These are phyloP conservation scores for Xylariales sp. DNA, from an alignment of 2,329 filamentous ascomycete genomes.

Conservation along the genomic window DNA sequence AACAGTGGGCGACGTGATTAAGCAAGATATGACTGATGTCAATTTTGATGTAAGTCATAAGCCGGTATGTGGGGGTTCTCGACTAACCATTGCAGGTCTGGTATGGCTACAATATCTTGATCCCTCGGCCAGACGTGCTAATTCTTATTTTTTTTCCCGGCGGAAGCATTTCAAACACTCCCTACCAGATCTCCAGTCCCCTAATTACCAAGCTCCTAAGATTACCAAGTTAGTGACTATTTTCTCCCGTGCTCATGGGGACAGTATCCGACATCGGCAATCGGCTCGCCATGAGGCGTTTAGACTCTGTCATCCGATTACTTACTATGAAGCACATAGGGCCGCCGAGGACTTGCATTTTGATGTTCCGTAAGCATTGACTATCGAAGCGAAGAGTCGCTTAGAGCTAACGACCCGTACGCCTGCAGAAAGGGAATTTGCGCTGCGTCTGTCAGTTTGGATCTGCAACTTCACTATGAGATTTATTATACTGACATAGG, in stretches of 20 bases:
- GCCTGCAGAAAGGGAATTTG: conserved; percentile 35
- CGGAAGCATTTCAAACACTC: conserved; percentile 75
- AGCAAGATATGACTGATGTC: conserved; percentile 66
- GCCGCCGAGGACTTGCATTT: conserved; percentile 83
- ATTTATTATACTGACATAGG: conserved; percentile 20
- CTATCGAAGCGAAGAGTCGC: background rate
- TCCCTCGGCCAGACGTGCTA: too few species aligned
- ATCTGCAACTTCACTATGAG: background rate
- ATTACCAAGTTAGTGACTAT: conserved; percentile 59
- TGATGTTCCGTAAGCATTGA: conserved; percentile 98
- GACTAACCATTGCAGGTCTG: conserved; percentile 59
- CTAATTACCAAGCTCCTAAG: conserved; percentile 91
- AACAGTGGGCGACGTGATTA: conserved; percentile 87
- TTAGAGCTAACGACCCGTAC: conserved; percentile 3
- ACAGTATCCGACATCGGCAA: conserved; percentile 49
- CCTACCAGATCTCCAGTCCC: conserved; percentile 84
- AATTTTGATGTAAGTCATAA: conserved; percentile 64
- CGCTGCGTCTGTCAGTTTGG: conserved; percentile 35
- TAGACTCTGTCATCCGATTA: background rate
- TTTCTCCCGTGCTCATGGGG: background rate
- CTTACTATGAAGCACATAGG: conserved; percentile 49
- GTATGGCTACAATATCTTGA: too few species aligned
- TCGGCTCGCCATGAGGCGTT: background rate
- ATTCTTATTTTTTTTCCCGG: too few species aligned
- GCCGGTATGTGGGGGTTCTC: background rate